Evolutionary conservation across 495 filamentous ascomycete species (phyloP).

Genomic region (Parachaetomium inaequale): DNA sequence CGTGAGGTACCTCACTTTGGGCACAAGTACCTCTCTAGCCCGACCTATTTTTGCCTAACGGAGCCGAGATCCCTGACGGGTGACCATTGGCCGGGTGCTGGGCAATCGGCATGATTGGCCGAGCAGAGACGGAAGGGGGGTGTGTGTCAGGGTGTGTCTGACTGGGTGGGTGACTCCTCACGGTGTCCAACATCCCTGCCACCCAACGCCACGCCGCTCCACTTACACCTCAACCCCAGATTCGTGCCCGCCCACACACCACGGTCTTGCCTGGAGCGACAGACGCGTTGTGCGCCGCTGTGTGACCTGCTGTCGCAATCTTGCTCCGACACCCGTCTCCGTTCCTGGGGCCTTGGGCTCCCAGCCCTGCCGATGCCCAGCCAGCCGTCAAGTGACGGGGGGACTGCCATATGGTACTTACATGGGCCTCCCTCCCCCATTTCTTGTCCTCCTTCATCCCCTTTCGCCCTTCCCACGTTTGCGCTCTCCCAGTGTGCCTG

Average conservation of each 20-base stretch:
- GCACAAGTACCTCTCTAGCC: slow-evolving; percentile 26
- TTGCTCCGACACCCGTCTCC: slow-evolving; percentile 18
- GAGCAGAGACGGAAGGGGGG: slow-evolving; percentile 17
- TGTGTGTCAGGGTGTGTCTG: slow-evolving; percentile 21
- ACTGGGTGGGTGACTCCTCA: slow-evolving; percentile 26
- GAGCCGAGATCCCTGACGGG: not conserved
- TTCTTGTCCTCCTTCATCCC: slow-evolving; percentile 6
- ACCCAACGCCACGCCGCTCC: slow-evolving; percentile 13
- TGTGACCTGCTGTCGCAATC: slow-evolving; percentile 31
- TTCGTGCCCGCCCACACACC: slow-evolving; percentile 22
- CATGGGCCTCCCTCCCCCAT: slow-evolving; percentile 1
- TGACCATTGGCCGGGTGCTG: slow-evolving; percentile 15
- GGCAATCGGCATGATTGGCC: slow-evolving; percentile 14
- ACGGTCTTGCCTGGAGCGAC: slow-evolving; percentile 17
- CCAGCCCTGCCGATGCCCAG: slow-evolving; percentile 16
- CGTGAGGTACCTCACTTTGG: slow-evolving; percentile 26
- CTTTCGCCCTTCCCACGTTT: not conserved
- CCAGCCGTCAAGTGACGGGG: slow-evolving; percentile 12
- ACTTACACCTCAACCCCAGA: slow-evolving; percentile 24
- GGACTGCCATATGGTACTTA: slow-evolving; percentile 10
- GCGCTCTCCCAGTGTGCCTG: no score
- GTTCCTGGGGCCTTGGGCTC: slow-evolving; percentile 18
- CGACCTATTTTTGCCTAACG: slow-evolving; percentile 27
- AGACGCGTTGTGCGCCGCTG: slow-evolving; percentile 29
- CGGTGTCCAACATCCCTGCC: slow-evolving; percentile 9